Conservation (phyloP, 2,329 filamentous ascomycete species). For the Aspergillus pseudoglaucus region DNA sequence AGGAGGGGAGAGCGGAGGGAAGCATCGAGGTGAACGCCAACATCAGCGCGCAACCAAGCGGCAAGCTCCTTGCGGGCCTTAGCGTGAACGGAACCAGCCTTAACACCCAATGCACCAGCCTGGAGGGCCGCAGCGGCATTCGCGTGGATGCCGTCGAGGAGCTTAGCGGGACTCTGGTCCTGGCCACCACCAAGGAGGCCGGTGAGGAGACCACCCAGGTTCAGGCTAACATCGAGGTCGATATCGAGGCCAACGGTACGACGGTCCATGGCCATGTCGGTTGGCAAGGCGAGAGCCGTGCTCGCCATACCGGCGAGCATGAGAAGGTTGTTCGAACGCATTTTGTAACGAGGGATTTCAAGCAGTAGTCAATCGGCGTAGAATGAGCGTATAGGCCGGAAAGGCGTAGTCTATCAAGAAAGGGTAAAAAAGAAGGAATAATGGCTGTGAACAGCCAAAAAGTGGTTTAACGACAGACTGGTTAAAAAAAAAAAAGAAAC, state of each 20-base stretch:
- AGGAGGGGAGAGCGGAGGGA: constrained; percentile 24
- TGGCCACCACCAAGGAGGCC: constrained; percentile 19
- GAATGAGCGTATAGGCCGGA: not conserved
- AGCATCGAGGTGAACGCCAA: constrained; percentile 15
- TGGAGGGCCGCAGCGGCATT: constrained; percentile 30
- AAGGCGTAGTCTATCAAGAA: constrained; percentile 11
- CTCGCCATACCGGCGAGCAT: constrained; percentile 29
- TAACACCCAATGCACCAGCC: constrained; percentile 30
- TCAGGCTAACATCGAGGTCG: constrained; percentile 12
- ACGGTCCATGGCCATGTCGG: constrained; percentile 19
- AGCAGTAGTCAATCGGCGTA: constrained; percentile 1
- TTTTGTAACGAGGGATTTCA: constrained; percentile 13
- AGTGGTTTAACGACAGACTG: constrained; percentile 29
- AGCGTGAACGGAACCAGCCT: constrained; percentile 20
- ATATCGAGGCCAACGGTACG: constrained; percentile 19
- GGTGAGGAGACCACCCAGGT: constrained; percentile 17
- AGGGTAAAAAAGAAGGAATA: constrained; percentile 9
- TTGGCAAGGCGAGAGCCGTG: constrained; percentile 25
- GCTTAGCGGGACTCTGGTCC: constrained; percentile 9
- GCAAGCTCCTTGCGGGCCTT: constrained; percentile 23
- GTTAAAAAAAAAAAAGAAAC: constrained; percentile 13
- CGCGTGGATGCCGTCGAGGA: constrained; percentile 26
- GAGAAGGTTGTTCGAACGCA: constrained; percentile 21
- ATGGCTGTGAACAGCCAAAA: constrained; percentile 13
- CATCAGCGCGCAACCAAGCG: constrained; percentile 22